phyloP scores from a whole-genome alignment of 768 basidiomycete genomes.

The Podaxis carcinomalis region DNA sequence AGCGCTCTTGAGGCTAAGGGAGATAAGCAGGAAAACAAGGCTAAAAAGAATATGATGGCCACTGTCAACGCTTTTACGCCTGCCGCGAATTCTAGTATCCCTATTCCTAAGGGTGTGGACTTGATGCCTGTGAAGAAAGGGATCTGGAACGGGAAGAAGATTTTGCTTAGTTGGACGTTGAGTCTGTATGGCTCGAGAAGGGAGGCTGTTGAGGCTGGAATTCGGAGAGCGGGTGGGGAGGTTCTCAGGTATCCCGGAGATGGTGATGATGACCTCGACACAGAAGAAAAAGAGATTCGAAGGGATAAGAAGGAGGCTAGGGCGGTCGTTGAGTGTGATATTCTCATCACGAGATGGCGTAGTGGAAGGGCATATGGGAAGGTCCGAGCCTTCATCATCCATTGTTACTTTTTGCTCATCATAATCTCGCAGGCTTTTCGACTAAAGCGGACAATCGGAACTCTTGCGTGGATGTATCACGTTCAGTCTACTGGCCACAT shows the following conservation, averaged over 20 bases:
- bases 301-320: slow-evolving; percentile 31
- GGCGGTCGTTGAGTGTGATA: slow-evolving; percentile 51
- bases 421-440: slow-evolving; percentile 54
- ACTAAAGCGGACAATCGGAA: slow-evolving; percentile 61
- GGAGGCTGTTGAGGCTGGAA: slow-evolving; percentile 51
- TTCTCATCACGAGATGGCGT: slow-evolving; percentile 69
- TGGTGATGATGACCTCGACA: slow-evolving; percentile 16
- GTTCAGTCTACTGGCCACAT: slow-evolving; percentile 61
- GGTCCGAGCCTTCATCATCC: slow-evolving; percentile 34
- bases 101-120: background rate
- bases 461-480: slow-evolving; percentile 79
- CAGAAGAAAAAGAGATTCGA: slow-evolving; percentile 16
- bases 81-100: slow-evolving; percentile 9
- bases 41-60: slow-evolving; percentile 17
- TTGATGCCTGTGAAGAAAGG: background rate
- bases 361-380: slow-evolving; percentile 66
- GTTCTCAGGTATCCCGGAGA: slow-evolving; percentile 25
- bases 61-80: slow-evolving; percentile 27
- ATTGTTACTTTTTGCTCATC: background rate
- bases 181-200: slow-evolving; percentile 45
- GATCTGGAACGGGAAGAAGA: slow-evolving; percentile 55
- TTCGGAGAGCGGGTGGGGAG: slow-evolving; percentile 51
- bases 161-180: slow-evolving; percentile 61
- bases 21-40: slow-evolving; percentile 17
- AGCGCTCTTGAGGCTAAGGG: slow-evolving; percentile 20